Conservation (phyloP, 495 filamentous ascomycete genomes). For the Glarea lozoyensis region DNA sequence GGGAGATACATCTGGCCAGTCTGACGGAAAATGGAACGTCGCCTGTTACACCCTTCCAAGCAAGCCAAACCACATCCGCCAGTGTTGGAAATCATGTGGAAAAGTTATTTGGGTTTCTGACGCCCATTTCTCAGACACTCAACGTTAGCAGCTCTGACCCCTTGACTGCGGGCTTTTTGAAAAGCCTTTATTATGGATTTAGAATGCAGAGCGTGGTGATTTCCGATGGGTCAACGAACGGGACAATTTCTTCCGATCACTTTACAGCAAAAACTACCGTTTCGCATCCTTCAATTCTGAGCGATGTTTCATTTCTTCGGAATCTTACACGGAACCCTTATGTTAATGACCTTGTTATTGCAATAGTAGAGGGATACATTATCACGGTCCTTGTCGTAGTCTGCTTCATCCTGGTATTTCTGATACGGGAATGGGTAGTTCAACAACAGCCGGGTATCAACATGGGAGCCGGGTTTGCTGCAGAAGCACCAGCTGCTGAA, state of each 20-base stretch:
- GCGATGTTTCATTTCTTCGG: conserved; percentile 61
- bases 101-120: conserved; percentile 18
- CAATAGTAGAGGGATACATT: conserved; percentile 82
- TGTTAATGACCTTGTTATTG: conserved; percentile 73
- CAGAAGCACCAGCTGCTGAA: conserved; percentile 29
- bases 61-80: conserved; percentile 22
- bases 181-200: conserved; percentile 14
- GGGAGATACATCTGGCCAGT: conserved; percentile 11
- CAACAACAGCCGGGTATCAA: conserved; percentile 85
- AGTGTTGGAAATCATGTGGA: conserved; percentile 12
- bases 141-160: conserved; percentile 39
- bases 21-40: conserved; percentile 26
- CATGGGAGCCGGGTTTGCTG: conserved; percentile 45
- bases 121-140: conserved; percentile 33
- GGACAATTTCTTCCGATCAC: conserved; percentile 4
- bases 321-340: conserved; percentile 62
- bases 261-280: not conserved
- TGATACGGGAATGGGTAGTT: conserved; percentile 96
- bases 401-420: conserved; percentile 87
- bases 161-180: conserved; percentile 23
- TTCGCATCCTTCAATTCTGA: conserved; percentile 46
- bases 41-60: conserved; percentile 34
- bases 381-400: conserved; percentile 86
- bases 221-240: conserved; percentile 1
- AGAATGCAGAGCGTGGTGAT: conserved; percentile 6